phyloP scores from a whole-genome alignment of 1,284 basidiomycete genomes.

The Cutaneotrichosporon sp. region DNA sequence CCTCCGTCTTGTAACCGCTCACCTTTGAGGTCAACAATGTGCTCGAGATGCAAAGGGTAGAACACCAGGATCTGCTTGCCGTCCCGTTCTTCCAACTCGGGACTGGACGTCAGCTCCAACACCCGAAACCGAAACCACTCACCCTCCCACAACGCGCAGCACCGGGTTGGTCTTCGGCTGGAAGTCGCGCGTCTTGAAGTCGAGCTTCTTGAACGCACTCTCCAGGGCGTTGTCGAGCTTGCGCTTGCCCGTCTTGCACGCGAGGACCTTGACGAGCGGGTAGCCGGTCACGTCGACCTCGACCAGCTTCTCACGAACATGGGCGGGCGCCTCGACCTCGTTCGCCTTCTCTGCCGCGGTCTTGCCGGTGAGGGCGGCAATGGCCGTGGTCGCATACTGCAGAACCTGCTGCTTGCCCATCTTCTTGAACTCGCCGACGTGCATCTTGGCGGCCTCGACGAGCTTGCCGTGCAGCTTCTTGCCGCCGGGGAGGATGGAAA shows the following conservation, averaged over 20 bases:
- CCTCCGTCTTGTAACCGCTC: too few species aligned
- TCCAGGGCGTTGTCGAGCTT: constrained; percentile 6
- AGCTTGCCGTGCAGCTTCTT: constrained; percentile 15
- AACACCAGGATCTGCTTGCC: constrained; percentile 9
- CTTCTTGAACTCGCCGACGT: constrained; percentile 3
- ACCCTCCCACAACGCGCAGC: constrained; percentile 8
- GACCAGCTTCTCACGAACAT: not conserved
- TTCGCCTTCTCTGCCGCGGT: not conserved
- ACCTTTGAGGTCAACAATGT: constrained; percentile 10
- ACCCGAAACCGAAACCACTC: too few species aligned
- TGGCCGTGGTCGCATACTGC: constrained; percentile 2
- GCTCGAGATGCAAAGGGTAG: constrained; percentile 9
- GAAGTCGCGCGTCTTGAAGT: constrained; percentile 13
- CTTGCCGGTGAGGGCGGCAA: too few species aligned
- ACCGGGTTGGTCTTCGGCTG: constrained; percentile 14
- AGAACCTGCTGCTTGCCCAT: constrained; percentile 11
- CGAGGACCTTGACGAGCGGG: constrained; percentile 11
- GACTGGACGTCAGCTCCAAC: not conserved
- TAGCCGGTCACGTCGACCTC: constrained; percentile 13
- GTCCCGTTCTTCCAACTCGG: not conserved
- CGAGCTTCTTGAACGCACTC: constrained; percentile 10
- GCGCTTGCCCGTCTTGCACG: constrained; percentile 13
- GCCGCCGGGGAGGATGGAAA: constrained; percentile 7
- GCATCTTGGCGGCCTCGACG: constrained; percentile 9
- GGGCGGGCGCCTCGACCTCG: not conserved